Evolutionary conservation across 1,139 yeast genomes (phyloP).

Genomic region (Hemisphaericaspora subhashii): DNA sequence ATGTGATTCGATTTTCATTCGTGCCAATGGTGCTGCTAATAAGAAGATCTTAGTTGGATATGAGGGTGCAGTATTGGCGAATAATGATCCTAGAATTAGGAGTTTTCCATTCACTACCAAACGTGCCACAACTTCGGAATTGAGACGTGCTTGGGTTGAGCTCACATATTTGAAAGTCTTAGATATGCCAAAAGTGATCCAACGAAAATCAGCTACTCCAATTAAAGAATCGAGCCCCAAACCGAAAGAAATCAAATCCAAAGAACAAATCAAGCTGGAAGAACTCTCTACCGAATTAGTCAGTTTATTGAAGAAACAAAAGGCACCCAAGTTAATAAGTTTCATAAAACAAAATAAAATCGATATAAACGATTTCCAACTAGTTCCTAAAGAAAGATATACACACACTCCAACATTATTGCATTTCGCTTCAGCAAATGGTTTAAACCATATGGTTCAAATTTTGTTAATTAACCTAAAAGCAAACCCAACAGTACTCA

Average conservation of each 20-base stretch:
- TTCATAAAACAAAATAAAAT: slow-evolving; percentile 62
- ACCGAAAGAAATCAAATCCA: slow-evolving; percentile 23
- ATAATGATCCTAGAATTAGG: slow-evolving; percentile 58
- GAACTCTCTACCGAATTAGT: slow-evolving; percentile 59
- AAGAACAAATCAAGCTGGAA: slow-evolving; percentile 32
- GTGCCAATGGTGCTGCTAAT: slow-evolving; percentile 79
- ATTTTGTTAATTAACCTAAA: slow-evolving; percentile 62
- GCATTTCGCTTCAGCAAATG: slow-evolving; percentile 75
- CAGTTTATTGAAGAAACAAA: slow-evolving; percentile 64
- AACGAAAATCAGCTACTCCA: slow-evolving; percentile 22
- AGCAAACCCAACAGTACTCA: slow-evolving; percentile 65
- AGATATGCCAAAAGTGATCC: slow-evolving; percentile 54
- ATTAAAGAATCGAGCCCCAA: slow-evolving; percentile 22
- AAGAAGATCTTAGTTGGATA: slow-evolving; percentile 68
- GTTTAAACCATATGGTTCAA: slow-evolving; percentile 66
- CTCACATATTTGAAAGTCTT: slow-evolving; percentile 59
- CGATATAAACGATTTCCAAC: slow-evolving; percentile 40
- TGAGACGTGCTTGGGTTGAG: slow-evolving; percentile 83
- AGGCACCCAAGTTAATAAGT: slow-evolving; percentile 70
- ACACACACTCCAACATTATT: slow-evolving; percentile 68
- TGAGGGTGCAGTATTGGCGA: slow-evolving; percentile 50
- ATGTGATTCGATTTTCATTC: slow-evolving; percentile 71
- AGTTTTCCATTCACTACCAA: slow-evolving; percentile 86
- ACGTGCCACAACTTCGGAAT: slow-evolving; percentile 80
- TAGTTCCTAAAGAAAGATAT: slow-evolving; percentile 57